Evolutionary conservation across 305 asterid species (phyloP).

Genomic region (Ajuga reptans): DNA sequence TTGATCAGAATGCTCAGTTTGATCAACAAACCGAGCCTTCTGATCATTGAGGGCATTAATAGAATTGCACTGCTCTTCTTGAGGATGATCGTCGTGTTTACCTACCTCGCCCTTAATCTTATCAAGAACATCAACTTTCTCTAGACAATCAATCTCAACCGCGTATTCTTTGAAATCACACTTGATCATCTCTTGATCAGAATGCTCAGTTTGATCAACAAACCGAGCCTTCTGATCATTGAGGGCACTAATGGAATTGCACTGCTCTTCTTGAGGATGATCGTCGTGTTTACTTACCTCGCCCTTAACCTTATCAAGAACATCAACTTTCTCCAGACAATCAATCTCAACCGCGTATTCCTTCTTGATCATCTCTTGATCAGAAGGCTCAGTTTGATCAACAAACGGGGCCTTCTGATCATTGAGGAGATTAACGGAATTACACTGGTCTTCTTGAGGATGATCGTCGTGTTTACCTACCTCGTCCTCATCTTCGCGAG

Average conservation of each 20-base stretch:
- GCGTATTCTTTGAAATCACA: neutral
- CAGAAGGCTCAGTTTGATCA: too few relatives aligned
- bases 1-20: conserved; percentile 6
- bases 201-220: neutral
- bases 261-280: conserved; percentile 15
- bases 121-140: neutral
- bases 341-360: neutral
- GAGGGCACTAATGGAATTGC: neutral
- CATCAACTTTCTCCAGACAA: neutral
- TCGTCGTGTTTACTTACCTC: conserved; percentile 18
- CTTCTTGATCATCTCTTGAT: neutral
- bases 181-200: neutral
- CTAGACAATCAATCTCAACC: neutral
- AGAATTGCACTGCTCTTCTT: conserved; percentile 15
- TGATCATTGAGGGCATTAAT: conserved; percentile 8
- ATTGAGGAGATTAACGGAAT: neutral
- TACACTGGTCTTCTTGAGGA: conserved; percentile 16
- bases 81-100: conserved; percentile 12
- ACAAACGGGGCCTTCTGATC: too few relatives aligned
- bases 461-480: conserved; percentile 14
- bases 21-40: neutral
- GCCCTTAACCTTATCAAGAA: conserved; percentile 11
- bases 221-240: too few relatives aligned
- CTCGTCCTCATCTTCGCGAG: conserved; percentile 3
- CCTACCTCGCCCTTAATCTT: conserved; percentile 9